Evolutionary conservation across 2,329 filamentous ascomycete species (phyloP), one percentile per base, ranked within the genome.

Genomic region (Bisporella sp.): DNA sequence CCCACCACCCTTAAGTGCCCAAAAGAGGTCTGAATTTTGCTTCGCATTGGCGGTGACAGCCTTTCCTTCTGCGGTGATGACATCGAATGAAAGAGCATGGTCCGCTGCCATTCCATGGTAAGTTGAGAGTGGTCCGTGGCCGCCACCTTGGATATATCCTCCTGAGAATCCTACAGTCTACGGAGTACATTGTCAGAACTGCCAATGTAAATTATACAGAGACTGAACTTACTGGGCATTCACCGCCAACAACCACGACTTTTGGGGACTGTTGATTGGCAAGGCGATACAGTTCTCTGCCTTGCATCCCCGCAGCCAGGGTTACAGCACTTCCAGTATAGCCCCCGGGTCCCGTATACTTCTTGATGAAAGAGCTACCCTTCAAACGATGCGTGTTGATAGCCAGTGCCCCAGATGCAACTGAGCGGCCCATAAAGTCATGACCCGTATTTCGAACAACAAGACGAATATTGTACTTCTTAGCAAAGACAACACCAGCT

Each of bases 1-100:
- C 2, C 82, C 81, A 0, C 81, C 79, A 4, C 81, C 80, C 40
- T 70, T 70, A 1, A 84, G 64, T 1, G 81, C 82, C 81, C 81
- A 86, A 67, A 79, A 85, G 1, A 85, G 68, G 47, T 84, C 81
- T 0, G 68, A 51, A 55, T 84, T 77, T 32, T 73, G 53, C 0
- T 58, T 60, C 0, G 67, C 69, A 4, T 69, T 74, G 0, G 78
- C 78, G 2, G 64, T 72, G 1, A 81, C 54, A n/a, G 73, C 58
- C 12, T 69, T 52, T 2, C 80, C 78, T 12, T 62, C 60, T 0
- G 71, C 74, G 5, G 73, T 77, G n/a, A 85, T 70, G 1, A 81
- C 76, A 52, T 80, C 71, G 48, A 69, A 77, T 54, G 75, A 70
- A 2, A 85, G 67, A 0, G 75, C 71, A 46, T 85, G 75, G 55